Percentiles rank a stretch among this genome's conserved stretches.
Evolutionary conservation across 2,329 filamentous ascomycete genomes (phyloP).

Genomic region (Colletotrichum melonis): DNA sequence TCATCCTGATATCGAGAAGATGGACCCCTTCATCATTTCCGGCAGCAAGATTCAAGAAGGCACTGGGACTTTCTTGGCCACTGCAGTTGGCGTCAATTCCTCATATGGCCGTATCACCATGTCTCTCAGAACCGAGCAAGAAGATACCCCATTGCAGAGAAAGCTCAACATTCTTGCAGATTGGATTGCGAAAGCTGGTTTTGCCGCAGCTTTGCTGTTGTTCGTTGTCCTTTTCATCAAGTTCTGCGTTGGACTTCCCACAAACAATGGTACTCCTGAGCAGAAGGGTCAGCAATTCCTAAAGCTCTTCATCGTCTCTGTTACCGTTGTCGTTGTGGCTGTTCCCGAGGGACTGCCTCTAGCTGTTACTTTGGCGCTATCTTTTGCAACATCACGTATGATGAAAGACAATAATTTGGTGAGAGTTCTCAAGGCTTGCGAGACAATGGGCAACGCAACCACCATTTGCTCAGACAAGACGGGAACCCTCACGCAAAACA

Average conservation of each 20-base stretch:
- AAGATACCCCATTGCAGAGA: conserved; percentile 64
- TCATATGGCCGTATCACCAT: conserved; percentile 68
- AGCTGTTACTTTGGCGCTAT: conserved; percentile 75
- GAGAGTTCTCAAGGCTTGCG: conserved; percentile 74
- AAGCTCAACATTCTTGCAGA: conserved; percentile 64
- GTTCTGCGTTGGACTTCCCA: conserved; percentile 72
- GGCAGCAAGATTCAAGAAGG: conserved; percentile 67
- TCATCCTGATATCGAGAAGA: conserved; percentile 17
- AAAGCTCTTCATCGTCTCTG: conserved; percentile 70
- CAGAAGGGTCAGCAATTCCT: conserved; percentile 71
- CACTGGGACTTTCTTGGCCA: conserved; percentile 64
- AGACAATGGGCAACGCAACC: conserved; percentile 78
- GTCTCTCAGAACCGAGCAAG: conserved; percentile 63
- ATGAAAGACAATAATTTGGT: conserved; percentile 78
- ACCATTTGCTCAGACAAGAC: conserved; percentile 69
- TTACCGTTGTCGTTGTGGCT: conserved; percentile 77
- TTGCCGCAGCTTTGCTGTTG: conserved; percentile 77
- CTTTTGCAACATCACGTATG: conserved; percentile 76
- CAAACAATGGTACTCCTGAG: conserved; percentile 57
- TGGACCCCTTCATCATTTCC: conserved; percentile 72
- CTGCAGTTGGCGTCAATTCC: conserved; percentile 65
- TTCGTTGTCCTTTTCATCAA: conserved; percentile 85
- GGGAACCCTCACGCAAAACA: conserved; percentile 67
- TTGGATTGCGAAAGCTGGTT: conserved; percentile 46
- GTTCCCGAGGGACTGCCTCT: conserved; percentile 75